These are phyloP conservation scores for Cubamyces lactineus DNA, from an alignment of 768 basidiomycete genomes.

Conservation along the genomic window DNA sequence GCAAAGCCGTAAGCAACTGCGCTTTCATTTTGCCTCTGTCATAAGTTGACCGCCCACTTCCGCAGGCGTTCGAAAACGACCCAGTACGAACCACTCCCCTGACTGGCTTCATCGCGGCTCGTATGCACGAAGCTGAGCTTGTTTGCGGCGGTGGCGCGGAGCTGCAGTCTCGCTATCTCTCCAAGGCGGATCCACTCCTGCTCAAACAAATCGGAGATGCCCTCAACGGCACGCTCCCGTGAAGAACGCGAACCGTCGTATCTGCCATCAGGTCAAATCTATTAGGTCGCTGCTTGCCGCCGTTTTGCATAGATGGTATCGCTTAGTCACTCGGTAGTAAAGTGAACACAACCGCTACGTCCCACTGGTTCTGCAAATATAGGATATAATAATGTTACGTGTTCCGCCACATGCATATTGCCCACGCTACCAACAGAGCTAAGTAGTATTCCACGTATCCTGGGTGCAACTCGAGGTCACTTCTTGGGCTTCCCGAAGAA, in stretches of 20 bases:
- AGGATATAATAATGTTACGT: conserved; percentile 1
- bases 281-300: not conserved
- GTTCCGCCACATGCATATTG: not conserved
- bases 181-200: conserved; percentile 72
- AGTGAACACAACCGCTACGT: not conserved
- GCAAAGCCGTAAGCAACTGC: conserved; percentile 59
- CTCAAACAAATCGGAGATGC: conserved; percentile 59
- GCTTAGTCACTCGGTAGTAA: not conserved
- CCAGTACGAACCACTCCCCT: conserved; percentile 70
- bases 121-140: conserved; percentile 66
- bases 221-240: conserved; percentile 21
- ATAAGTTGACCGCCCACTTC: not conserved
- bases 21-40: not conserved
- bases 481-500: conserved; percentile 33
- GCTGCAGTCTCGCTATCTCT: conserved; percentile 64
- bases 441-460: not conserved
- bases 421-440: no score
- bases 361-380: conserved; percentile 1
- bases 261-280: not conserved
- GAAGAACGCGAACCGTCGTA: not conserved
- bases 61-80: conserved; percentile 70
- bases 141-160: conserved; percentile 57
- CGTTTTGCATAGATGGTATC: not conserved
- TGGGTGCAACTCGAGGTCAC: not conserved
- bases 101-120: conserved; percentile 57